Evolutionary conservation across 2,329 filamentous ascomycete species (phyloP), one percentile per base, ranked within the genome.

Genomic region (Xylaria multiplex): DNA sequence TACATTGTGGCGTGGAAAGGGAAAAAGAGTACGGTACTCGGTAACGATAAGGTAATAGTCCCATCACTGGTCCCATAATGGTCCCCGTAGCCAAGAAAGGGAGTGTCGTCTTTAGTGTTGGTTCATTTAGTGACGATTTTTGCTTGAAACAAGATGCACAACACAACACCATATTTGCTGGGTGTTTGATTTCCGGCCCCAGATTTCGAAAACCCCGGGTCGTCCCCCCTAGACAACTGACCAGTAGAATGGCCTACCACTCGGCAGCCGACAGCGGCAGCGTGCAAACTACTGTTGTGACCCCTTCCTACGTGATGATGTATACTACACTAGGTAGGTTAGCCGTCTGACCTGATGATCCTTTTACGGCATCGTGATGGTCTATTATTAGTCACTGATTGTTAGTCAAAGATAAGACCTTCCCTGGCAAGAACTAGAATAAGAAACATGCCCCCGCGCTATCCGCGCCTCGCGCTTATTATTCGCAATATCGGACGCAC

Each of bases 321-420:
- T 43, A 43, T 24, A 52, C 30, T 50, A 50, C 32, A 50, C 22
- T 56, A 19, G 27, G 27, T 27, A 27, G 27, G 27, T 27, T 27
- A 27, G 27, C 27, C 27, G 27, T 27, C 61, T 60, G 45, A 49
- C 61, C 56, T 58, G 52, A 55, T 53, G 61, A 61, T 60, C 56
- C 50, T 43, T 48, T 43, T 56, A 43, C 61, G 50, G 40, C 22
- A 59, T 32, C 24, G 35, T 66, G 52, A 43, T 59, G 32, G 55
- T 66, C 64, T 66, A 66, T 66, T 64, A 66, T 66, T 66, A 66
- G 64, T 66, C 42, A 58, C 59, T 49, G 14, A 3, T 46, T 30
- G 48, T 40, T 43, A 43, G 54, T 37, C 6, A n/a, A 35, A 50
- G 53, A 58, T 46, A 46, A 63, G 50, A 32, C 48, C n/a, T 32